phyloP scores from a whole-genome alignment of 2,329 filamentous ascomycete genomes.

The Microdochium paspali region DNA sequence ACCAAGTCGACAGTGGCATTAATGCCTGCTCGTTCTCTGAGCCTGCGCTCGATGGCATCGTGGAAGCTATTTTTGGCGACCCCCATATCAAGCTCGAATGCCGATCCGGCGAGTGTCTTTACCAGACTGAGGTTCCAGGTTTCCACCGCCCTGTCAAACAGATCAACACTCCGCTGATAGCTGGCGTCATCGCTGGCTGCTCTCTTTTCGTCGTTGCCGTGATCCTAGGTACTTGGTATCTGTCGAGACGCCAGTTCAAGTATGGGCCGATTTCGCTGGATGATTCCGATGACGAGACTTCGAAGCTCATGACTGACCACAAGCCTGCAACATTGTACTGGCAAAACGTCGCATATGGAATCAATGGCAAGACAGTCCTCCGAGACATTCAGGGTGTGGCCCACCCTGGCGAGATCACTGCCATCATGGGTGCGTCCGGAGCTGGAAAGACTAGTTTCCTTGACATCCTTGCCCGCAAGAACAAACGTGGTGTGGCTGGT shows the following conservation, averaged over 20 bases:
- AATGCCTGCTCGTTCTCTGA: conserved; percentile 78
- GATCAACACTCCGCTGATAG: conserved; percentile 95
- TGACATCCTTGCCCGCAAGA: conserved; percentile 92
- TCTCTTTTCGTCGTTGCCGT: conserved; percentile 83
- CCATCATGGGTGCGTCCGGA: conserved; percentile 96
- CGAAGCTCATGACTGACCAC: conserved; percentile 83
- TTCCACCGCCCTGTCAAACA: conserved; percentile 82
- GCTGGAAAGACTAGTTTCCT: conserved; percentile 96
- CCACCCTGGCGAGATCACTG: conserved; percentile 90
- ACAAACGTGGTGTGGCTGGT: conserved; percentile 71
- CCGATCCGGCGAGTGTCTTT: conserved; percentile 81
- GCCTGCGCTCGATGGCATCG: conserved; percentile 85
- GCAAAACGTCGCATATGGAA: conserved; percentile 73
- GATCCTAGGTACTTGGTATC: conserved; percentile 77
- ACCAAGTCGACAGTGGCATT: conserved; percentile 50
- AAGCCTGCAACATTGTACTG: conserved; percentile 86
- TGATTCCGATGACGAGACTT: conserved; percentile 80
- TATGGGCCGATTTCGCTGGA: conserved; percentile 74
- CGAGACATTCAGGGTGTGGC: conserved; percentile 73
- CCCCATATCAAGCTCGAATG: conserved; percentile 78
- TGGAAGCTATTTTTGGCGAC: conserved; percentile 83
- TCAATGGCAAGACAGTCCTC: conserved; percentile 85
- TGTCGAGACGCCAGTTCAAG: conserved; percentile 63
- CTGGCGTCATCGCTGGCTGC: conserved; percentile 79
- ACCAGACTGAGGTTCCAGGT: conserved; percentile 85